Conservation (phyloP, 2,329 filamentous ascomycete species). For the Pseudogymnoascus destructans region DNA sequence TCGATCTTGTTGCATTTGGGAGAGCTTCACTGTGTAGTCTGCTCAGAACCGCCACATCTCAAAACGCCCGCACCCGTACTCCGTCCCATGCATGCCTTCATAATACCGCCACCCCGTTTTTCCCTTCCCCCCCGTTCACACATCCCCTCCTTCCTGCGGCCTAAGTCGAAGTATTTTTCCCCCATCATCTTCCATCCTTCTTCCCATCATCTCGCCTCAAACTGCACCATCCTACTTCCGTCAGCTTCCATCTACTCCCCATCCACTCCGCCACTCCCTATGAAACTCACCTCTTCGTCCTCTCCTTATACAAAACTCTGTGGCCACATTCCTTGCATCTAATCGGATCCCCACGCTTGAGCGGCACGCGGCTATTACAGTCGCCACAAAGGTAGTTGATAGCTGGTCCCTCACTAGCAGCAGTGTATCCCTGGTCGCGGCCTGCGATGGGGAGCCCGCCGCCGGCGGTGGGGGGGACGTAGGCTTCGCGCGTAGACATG, state of each 20-base stretch:
- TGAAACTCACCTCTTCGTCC: conserved; percentile 74
- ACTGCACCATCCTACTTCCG: conserved; percentile 77
- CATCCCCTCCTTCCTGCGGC: neutral
- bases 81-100: conserved; percentile 7
- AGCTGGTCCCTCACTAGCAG: conserved; percentile 37
- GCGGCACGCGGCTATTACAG: conserved; percentile 63
- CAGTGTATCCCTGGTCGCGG: conserved; percentile 23
- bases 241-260: neutral
- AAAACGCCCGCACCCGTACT: conserved; percentile 5
- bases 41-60: neutral
- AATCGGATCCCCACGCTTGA: conserved; percentile 69
- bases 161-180: neutral
- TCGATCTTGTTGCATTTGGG: neutral
- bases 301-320: conserved; percentile 91
- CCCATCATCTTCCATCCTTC: conserved; percentile 6
- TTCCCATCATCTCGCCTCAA: conserved; percentile 71
- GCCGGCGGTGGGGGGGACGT: conserved; percentile 53
- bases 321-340: conserved; percentile 89
- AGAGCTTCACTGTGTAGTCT: neutral
- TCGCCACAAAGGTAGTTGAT: conserved; percentile 71
- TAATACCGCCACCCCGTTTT: neutral
- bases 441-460: conserved; percentile 27
- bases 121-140: neutral
- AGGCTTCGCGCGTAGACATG: conserved; percentile 63
- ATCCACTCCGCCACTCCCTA: conserved; percentile 9